Percentiles rank a stretch among this genome's conserved stretches.
Evolutionary conservation across 2,329 filamentous ascomycete genomes (phyloP).

Genomic region (Annulohypoxylon truncatum): DNA sequence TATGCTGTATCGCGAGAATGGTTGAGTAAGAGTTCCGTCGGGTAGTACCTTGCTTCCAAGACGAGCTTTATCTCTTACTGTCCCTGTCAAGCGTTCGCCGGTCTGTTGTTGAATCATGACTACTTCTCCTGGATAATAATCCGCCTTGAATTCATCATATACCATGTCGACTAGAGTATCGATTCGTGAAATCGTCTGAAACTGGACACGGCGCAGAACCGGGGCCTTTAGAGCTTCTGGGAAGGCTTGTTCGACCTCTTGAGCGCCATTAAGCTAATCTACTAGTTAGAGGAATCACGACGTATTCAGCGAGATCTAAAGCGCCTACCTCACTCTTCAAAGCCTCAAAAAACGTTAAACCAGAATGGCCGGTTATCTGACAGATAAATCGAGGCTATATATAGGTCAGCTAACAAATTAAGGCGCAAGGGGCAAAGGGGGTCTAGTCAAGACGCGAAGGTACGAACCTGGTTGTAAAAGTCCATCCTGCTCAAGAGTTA

Average conservation of each 20-base stretch:
- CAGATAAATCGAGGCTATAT: slow-evolving; percentile 87
- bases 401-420: slow-evolving; percentile 22
- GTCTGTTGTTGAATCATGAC: slow-evolving; percentile 78
- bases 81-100: slow-evolving; percentile 76
- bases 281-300: slow-evolving; percentile 39
- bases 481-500: slow-evolving; percentile 72
- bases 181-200: slow-evolving; percentile 87
- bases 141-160: slow-evolving; percentile 83
- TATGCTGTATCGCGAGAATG: slow-evolving; percentile 84
- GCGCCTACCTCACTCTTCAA: slow-evolving; percentile 85
- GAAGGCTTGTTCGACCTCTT: slow-evolving; percentile 91
- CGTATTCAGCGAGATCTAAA: not conserved
- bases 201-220: slow-evolving; percentile 90
- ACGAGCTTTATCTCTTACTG: slow-evolving; percentile 86
- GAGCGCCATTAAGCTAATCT: slow-evolving; percentile 77
- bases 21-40: slow-evolving; percentile 76
- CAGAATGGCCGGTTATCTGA: slow-evolving; percentile 93
- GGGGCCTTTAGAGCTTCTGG: slow-evolving; percentile 92
- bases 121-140: slow-evolving; percentile 90
- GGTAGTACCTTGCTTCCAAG: slow-evolving; percentile 72
- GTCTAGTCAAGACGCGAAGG: slow-evolving; percentile 54
- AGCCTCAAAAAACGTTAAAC: slow-evolving; percentile 91
- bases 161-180: slow-evolving; percentile 80
- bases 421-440: not conserved
- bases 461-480: slow-evolving; percentile 87